phyloP scores from a whole-genome alignment of 768 basidiomycete genomes.

The Lactarius trivialis region DNA sequence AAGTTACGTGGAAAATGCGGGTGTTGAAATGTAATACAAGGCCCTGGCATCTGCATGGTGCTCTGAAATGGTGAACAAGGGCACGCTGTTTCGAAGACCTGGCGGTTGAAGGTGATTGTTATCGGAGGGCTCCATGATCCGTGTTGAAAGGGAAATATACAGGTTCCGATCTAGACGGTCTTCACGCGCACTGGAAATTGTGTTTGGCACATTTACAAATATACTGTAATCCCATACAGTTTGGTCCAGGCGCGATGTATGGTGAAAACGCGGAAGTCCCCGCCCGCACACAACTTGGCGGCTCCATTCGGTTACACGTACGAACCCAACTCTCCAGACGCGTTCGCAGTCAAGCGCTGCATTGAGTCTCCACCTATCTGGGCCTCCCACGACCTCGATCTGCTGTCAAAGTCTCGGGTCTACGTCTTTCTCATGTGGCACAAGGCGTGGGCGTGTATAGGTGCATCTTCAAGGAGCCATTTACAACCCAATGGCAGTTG shows the following conservation, averaged over 20 bases:
- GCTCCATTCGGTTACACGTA: neutral
- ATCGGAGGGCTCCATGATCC: neutral
- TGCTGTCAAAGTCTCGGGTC: neutral
- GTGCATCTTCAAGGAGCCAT: neutral
- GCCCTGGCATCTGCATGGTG: neutral
- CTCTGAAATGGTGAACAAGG: neutral
- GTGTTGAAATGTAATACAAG: neutral
- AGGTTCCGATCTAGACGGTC: neutral
- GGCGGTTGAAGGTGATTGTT: neutral
- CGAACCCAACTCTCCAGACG: neutral
- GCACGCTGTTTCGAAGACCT: neutral
- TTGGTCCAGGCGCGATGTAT: conserved; percentile 1
- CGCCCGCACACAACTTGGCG: conserved; percentile 2
- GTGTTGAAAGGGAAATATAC: neutral
- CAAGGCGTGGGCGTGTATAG: neutral
- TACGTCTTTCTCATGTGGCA: neutral
- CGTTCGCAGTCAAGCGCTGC: neutral
- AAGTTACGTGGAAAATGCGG: neutral
- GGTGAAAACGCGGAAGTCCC: conserved; percentile 12
- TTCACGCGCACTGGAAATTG: neutral
- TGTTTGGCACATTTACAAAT: conserved; percentile 1
- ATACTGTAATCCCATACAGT: neutral
- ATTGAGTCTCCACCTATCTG: neutral
- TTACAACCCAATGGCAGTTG: neutral
- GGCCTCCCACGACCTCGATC: conserved; percentile 1